Evolutionary conservation across 1,284 basidiomycete genomes (phyloP).

Genomic region (Vanrija sp.): DNA sequence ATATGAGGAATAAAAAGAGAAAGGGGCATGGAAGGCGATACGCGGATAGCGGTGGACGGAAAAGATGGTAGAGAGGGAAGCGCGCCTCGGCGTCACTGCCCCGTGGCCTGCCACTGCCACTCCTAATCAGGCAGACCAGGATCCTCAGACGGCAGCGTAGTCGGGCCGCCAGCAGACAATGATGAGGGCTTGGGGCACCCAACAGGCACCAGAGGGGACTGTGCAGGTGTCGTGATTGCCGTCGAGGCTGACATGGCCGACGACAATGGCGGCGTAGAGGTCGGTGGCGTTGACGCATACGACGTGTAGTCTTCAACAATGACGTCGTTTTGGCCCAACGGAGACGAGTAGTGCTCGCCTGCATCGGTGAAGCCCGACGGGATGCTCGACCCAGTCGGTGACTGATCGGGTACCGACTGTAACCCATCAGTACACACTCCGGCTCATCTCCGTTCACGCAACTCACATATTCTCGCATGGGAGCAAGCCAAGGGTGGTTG

Average conservation of each 20-base stretch:
- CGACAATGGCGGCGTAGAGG: too few species aligned
- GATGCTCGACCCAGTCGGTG: slow-evolving; percentile 7
- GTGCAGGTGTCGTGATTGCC: background rate
- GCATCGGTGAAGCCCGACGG: slow-evolving; percentile 2
- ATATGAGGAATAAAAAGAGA: background rate
- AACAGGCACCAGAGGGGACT: too few species aligned
- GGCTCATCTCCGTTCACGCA: background rate
- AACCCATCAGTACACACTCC: background rate
- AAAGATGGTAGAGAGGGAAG: background rate
- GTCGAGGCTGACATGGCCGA: background rate
- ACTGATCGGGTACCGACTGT: background rate
- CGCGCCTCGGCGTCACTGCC: too few species aligned
- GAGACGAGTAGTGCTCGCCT: background rate
- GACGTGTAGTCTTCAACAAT: too few species aligned
- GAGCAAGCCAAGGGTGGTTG: slow-evolving; percentile 81
- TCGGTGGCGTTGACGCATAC: too few species aligned
- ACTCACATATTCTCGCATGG: slow-evolving; percentile 37
- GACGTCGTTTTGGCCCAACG: background rate
- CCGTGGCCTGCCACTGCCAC: too few species aligned
- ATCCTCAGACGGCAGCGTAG: too few species aligned
- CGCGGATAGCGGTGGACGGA: background rate
- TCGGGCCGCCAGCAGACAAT: too few species aligned
- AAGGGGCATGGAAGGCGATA: background rate
- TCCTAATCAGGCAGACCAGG: too few species aligned
- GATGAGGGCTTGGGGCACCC: too few species aligned